A percentile compares a stretch with the other conserved stretches of the same genome.
Evolutionary conservation across 495 filamentous ascomycete species (phyloP).

Genomic region (Penicillium ucsense): DNA sequence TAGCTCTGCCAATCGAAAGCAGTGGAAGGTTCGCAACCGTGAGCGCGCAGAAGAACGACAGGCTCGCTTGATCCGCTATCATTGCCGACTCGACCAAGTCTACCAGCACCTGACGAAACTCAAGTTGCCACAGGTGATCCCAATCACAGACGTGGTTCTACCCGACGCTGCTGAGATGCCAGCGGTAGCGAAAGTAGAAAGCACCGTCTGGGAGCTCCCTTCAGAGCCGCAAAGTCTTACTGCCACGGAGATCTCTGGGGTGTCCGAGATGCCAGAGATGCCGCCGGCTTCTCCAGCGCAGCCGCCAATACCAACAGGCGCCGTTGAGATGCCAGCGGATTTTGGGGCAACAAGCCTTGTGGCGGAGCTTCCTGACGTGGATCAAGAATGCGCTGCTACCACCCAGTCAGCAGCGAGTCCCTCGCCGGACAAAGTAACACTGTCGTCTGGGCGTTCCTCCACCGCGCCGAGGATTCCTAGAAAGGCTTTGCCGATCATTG

Average conservation of each 20-base stretch:
- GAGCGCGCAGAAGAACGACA: conserved; percentile 2
- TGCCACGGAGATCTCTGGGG: no score
- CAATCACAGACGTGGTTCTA: background rate
- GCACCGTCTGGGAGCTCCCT: background rate
- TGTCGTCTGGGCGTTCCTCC: background rate
- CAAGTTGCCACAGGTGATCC: background rate
- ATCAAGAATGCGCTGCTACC: no score
- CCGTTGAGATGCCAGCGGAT: no score
- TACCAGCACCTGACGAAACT: conserved; percentile 2
- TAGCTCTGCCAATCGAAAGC: conserved; percentile 5
- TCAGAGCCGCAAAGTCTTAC: no score
- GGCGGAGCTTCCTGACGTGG: no score
- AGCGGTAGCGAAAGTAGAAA: background rate
- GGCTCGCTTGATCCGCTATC: conserved; percentile 1
- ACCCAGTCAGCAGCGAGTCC: background rate
- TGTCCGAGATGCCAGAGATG: no score
- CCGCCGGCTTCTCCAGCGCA: no score
- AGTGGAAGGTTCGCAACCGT: conserved; percentile 4
- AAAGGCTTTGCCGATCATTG: background rate
- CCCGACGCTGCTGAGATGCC: background rate
- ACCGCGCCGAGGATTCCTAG: background rate
- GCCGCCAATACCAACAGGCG: no score
- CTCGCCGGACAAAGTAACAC: background rate
- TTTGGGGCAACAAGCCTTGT: no score
- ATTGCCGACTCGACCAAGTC: conserved; percentile 4